Evolutionary conservation across 305 asterid species (phyloP).

Genomic region (Rubia occidens): DNA sequence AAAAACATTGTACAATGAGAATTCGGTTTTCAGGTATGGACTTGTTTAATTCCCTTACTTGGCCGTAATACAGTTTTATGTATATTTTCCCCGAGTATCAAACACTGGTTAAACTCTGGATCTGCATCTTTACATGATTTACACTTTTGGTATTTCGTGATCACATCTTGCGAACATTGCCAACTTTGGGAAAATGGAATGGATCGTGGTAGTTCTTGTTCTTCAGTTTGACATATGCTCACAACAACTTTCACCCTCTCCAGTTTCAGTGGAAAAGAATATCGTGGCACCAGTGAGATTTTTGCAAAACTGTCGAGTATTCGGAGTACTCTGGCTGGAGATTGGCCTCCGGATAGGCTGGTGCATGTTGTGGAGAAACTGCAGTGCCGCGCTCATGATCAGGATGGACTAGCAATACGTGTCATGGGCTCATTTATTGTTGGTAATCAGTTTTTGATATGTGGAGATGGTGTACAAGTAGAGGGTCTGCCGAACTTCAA

Average conservation of each 20-base stretch:
- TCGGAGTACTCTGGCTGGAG: conserved; percentile 74
- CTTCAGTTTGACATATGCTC: conserved; percentile 21
- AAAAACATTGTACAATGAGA: conserved; percentile 51
- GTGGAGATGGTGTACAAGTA: conserved; percentile 90
- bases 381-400: conserved; percentile 70
- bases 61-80: neutral
- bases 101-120: neutral
- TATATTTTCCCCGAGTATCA: neutral
- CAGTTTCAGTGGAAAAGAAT: conserved; percentile 76
- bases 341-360: conserved; percentile 87
- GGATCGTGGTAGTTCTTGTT: neutral
- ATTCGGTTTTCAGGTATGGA: conserved; percentile 63
- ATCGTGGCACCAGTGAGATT: conserved; percentile 44
- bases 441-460: conserved; percentile 84
- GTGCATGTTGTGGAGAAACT: conserved; percentile 94
- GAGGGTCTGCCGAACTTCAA: conserved; percentile 75
- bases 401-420: conserved; percentile 68
- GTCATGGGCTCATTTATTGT: conserved; percentile 78
- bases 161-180: neutral
- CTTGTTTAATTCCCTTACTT: neutral
- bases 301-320: conserved; percentile 50
- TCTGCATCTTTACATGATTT: neutral
- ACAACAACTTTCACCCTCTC: conserved; percentile 15
- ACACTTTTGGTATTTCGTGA: neutral
- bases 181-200: neutral